These are phyloP conservation scores for Tetrahymena elliotti DNA, from an alignment of 73 alveolate species.

Conservation along the genomic window DNA sequence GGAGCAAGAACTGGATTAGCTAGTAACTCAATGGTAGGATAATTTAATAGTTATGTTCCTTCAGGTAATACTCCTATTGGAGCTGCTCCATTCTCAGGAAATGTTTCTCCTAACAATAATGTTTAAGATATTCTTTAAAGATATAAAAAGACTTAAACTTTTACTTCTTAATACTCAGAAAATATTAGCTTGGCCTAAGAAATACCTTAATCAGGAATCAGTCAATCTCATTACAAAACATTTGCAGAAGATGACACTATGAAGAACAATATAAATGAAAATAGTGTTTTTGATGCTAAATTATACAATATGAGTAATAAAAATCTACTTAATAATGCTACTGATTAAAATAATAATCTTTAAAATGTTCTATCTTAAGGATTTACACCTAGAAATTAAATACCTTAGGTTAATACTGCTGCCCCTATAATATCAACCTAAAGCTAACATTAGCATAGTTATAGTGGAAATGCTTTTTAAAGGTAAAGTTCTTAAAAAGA, in stretches of 20 bases:
- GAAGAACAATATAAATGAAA: neutral
- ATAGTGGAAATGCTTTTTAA: too few species aligned
- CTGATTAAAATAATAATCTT: neutral
- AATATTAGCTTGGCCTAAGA: neutral
- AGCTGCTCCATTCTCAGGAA: neutral
- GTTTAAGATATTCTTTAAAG: neutral
- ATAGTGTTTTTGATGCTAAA: neutral
- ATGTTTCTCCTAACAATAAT: neutral
- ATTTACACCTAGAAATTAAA: neutral
- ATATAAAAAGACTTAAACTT: neutral
- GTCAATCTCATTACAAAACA: neutral
- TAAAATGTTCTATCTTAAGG: neutral
- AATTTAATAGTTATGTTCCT: neutral
- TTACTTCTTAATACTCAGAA: neutral
- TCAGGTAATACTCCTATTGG: neutral
- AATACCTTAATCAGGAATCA: neutral
- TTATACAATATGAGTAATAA: neutral
- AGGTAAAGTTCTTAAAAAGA: too few species aligned
- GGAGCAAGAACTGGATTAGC: neutral
- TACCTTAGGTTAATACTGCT: neutral
- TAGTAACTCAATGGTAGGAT: neutral
- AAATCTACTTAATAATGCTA: neutral
- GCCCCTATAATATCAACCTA: neutral
- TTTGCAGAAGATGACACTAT: neutral
- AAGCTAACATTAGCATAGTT: neutral